Base-by-base conservation (phyloP, 352 stramenopile species). In the Phytophthora boehmeriae region DNA sequence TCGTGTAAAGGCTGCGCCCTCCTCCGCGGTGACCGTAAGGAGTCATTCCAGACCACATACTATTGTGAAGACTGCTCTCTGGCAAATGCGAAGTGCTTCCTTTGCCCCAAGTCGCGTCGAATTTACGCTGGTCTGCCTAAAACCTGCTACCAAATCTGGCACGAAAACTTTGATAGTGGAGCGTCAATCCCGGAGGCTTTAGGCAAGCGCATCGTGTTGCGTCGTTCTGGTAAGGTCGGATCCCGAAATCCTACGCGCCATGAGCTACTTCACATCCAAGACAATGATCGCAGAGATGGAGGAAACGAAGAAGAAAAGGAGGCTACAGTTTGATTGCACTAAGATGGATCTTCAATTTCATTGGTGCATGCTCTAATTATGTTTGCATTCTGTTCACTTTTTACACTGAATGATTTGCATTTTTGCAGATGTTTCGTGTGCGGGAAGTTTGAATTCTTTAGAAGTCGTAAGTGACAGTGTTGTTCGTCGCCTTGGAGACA, bases 1-100 rank as follows among this genome's bases (percentile, higher is more conserved):
- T n/a, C n/a, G n/a, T n/a, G n/a, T n/a, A n/a, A n/a, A n/a, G n/a
- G n/a, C n/a, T n/a, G n/a, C n/a, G n/a, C n/a, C n/a, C n/a, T n/a
- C n/a, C n/a, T n/a, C n/a, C n/a, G n/a, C n/a, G n/a, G n/a, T n/a
- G n/a, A n/a, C n/a, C n/a, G n/a, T n/a, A 53, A 60, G 27, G 52
- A 60, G 27, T 60, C 53, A 11, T 60, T 45, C 27, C 42, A 52
- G 41, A 60, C 53, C 2, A 52, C 41, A 14, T 50, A 36, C 53
- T 60, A 32, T 25, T 60, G 25, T 22, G 42, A 44, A 30, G n/a
- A n/a, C n/a, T n/a, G n/a, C n/a, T n/a, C n/a, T n/a, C n/a, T n/a
- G n/a, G n/a, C n/a, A n/a, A n/a, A n/a, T n/a, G n/a, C n/a, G n/a
- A n/a, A n/a, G n/a, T n/a, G n/a, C n/a, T n/a, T n/a, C n/a, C n/a